phyloP scores from a whole-genome alignment of 768 basidiomycete genomes.

The Hemileccinum impolitum region DNA sequence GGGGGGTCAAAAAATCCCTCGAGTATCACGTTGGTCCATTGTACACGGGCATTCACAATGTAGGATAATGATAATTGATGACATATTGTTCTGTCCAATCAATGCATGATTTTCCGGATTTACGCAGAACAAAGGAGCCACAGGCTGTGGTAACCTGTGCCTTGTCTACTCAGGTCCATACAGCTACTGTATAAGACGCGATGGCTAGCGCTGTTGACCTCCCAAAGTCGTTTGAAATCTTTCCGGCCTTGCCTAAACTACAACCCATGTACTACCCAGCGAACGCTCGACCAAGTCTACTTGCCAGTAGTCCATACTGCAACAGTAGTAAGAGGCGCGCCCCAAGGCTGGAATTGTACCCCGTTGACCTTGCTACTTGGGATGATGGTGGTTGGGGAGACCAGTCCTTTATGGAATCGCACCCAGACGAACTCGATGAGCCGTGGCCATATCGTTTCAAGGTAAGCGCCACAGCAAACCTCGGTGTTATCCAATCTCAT shows the following conservation, averaged over 20 bases:
- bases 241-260: not conserved
- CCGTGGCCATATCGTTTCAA: conserved; percentile 52
- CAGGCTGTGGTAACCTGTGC: conserved; percentile 17
- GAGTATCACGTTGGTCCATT: not conserved
- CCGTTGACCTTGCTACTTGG: conserved; percentile 27
- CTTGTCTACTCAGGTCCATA: conserved; percentile 9
- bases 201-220: not conserved
- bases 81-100: conserved; percentile 11
- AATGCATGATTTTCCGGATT: conserved; percentile 11
- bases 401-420: conserved; percentile 18
- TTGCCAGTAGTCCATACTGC: not conserved
- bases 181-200: conserved; percentile 11
- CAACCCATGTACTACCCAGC: not conserved
- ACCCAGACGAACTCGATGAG: conserved; percentile 46
- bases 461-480: conserved; percentile 13
- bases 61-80: not conserved
- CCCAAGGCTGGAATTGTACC: conserved; percentile 6
- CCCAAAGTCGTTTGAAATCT: not conserved
- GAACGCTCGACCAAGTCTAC: conserved; percentile 1
- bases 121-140: conserved; percentile 14
- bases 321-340: not conserved
- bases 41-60: not conserved
- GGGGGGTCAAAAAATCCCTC: too few relatives aligned
- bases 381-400: conserved; percentile 23
- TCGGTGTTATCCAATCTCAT: not conserved